Evolutionary conservation across 345 rosid genomes (phyloP), one percentile per base, ranked within the genome.

Genomic region (Viola odorata): DNA sequence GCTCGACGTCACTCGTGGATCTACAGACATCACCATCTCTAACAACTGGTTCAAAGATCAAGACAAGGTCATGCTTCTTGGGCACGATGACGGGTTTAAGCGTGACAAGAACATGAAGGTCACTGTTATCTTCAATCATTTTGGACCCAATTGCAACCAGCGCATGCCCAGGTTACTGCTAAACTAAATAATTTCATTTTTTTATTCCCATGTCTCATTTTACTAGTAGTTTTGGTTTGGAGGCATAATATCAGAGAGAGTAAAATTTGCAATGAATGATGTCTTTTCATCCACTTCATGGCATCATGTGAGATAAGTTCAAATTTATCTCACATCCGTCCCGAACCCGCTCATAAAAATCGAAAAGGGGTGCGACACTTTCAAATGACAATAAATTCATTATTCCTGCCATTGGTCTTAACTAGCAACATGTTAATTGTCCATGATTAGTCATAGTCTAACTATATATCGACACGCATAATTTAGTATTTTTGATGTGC

Each of bases 41-140:
- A 91, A 88, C 79, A 84, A 88, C 52, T 81, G 91, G 96, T 84
- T 88, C 37, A 82, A 77, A 53, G 77, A 83, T 67, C 96, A 86
- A 12, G 90, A 88, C 74, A 88, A 91, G 77, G 96, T 88, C 49
- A 86, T 88, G 96, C 90, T 88, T 50, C 85, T 86, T 0, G 87
- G 91, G 4, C 91, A 91, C 37, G 90, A 86, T 55, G 91, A 88
- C 55, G 91, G 85, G 5, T 80, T 63, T 66, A 9, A 60, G 9
- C 70, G 83, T 41, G 90, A 88, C 68, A 77, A 60, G 71, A 73
- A 77, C 58, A 86, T 85, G 91, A 88, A 76, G 71, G 91, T 70
- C 12, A 88, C 89, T 5, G 79, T 88, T 47, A 76, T 74, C 11
- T 81, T 81, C 75, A 91, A 82, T 69, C 92, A 85, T 72, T 89